Evolutionary conservation across 495 filamentous ascomycete species (phyloP).

Genomic region (Podospora anserina): DNA sequence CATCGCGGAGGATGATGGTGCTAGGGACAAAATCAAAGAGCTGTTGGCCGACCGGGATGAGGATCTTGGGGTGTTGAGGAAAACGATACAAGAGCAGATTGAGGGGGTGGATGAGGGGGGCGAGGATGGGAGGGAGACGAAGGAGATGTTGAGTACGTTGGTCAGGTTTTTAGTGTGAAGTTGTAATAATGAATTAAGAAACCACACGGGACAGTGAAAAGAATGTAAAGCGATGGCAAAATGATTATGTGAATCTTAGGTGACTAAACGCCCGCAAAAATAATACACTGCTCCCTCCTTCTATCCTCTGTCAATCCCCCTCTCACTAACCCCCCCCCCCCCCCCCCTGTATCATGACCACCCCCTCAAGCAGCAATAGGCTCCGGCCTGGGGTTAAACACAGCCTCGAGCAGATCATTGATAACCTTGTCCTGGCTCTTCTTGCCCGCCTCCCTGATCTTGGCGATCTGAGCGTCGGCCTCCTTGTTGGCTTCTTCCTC

Average conservation of each 20-base stretch:
- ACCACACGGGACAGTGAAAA: slow-evolving; percentile 12
- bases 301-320: background rate
- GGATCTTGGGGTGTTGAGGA: slow-evolving; percentile 55
- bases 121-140: slow-evolving; percentile 56
- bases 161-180: slow-evolving; percentile 54
- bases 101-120: slow-evolving; percentile 57
- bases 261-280: background rate
- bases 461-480: slow-evolving; percentile 72
- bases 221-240: background rate
- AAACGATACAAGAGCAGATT: slow-evolving; percentile 68
- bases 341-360: too few relatives aligned
- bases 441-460: slow-evolving; percentile 75
- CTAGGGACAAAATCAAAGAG: slow-evolving; percentile 60
- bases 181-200: slow-evolving; percentile 9
- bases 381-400: slow-evolving; percentile 47
- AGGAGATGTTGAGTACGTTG: slow-evolving; percentile 69
- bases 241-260: background rate
- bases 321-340: background rate
- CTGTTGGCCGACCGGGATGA: slow-evolving; percentile 68
- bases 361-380: slow-evolving; percentile 5
- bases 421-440: slow-evolving; percentile 77
- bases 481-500: slow-evolving; percentile 83
- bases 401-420: slow-evolving; percentile 71
- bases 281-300: background rate
- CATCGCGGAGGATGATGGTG: slow-evolving; percentile 83